Percentiles rank a stretch among this genome's conserved stretches.
Conservation (phyloP, 2,329 filamentous ascomycete species). For the Fusarium austroafricanum region DNA sequence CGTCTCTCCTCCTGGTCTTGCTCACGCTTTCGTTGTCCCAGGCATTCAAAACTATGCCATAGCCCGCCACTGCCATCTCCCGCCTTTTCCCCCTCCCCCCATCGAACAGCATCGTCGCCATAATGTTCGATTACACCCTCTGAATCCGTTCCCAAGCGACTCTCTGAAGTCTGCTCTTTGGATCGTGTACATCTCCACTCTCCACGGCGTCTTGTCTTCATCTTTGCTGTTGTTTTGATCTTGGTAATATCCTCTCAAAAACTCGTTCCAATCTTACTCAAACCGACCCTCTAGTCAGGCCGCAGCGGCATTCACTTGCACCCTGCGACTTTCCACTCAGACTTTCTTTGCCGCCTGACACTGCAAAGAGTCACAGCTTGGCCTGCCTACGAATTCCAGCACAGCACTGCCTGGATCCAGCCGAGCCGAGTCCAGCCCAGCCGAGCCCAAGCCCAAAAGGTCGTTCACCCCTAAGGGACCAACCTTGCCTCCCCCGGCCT, state of each 20-base stretch:
- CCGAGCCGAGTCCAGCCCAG: constrained; percentile 36
- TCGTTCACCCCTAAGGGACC: constrained; percentile 30
- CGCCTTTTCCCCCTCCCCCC: constrained; percentile 56
- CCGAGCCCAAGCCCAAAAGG: constrained; percentile 42
- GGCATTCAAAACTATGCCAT: constrained; percentile 53
- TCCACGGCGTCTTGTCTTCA: constrained; percentile 50
- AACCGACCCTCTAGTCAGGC: constrained; percentile 39
- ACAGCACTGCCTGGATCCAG: constrained; percentile 43
- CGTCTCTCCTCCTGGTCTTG: constrained; percentile 32
- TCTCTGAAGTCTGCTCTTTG: constrained; percentile 65
- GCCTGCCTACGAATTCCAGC: constrained; percentile 35
- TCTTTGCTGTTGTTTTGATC: constrained; percentile 43
- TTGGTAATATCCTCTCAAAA: constrained; percentile 29
- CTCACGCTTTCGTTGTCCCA: constrained; percentile 40
- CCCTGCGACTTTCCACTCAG: constrained; percentile 54
- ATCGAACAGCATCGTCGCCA: constrained; percentile 64
- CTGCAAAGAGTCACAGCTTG: constrained; percentile 31
- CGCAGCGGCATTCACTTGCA: constrained; percentile 65
- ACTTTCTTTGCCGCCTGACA: constrained; percentile 39
- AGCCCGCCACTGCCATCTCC: constrained; percentile 47
- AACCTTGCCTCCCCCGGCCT: constrained; percentile 41
- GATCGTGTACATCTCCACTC: constrained; percentile 54
- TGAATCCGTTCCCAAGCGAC: constrained; percentile 63
- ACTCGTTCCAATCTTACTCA: constrained; percentile 1
- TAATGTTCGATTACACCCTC: constrained; percentile 65